Base-by-base conservation (phyloP, 768 basidiomycete species). In the Leccinum olivaceopallidum region DNA sequence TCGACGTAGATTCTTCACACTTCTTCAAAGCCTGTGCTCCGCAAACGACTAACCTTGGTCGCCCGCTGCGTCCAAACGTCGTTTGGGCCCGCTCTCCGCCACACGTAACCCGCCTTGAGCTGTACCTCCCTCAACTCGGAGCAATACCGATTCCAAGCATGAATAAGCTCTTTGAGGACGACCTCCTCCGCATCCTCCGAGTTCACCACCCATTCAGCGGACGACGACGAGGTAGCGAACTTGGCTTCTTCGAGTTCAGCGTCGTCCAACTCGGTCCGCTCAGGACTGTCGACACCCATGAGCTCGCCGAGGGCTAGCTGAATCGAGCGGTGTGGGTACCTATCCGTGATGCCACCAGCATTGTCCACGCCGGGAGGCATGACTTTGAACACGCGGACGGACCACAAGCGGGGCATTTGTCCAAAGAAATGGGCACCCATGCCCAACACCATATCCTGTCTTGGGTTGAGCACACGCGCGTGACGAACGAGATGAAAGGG, bases 91-190 rank as follows among this genome's bases (percentile, higher is more conserved):
- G 70, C 70, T 28, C 81, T 73, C 30, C 71, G 71, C 80, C 81
- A 79, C 6, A 75, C 71, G 57, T 70, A 77, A 4, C 72, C 75
- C 6, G 76, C 68, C 56, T 74, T 71, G 53, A 82, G 73, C 60
- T 80, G 80, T 13, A 82, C 75, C 67, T 77, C 74, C 24, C 74
- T 71, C 58, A 82, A 64, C 51, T 57, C 56, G 1, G 71, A 72
- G 58, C 80, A 80, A 44, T 75, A 76, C 49, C 75, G 73, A 55
- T 76, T 77, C 80, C 81, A 82, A 6, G 80, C 77, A 9, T 78
- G 74, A 37, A 81, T 71, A 18, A 77, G 71, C 36, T 77, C 76
- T 30, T 64, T 68, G 52, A 80, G 65, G 47, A 71, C 66, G 24
- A 63, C 39, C 8, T 65, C 69, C 44, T 77, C 77, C 7, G 62